Evolutionary conservation across 495 filamentous ascomycete species (phyloP).

Genomic region (Thozetella sp.): DNA sequence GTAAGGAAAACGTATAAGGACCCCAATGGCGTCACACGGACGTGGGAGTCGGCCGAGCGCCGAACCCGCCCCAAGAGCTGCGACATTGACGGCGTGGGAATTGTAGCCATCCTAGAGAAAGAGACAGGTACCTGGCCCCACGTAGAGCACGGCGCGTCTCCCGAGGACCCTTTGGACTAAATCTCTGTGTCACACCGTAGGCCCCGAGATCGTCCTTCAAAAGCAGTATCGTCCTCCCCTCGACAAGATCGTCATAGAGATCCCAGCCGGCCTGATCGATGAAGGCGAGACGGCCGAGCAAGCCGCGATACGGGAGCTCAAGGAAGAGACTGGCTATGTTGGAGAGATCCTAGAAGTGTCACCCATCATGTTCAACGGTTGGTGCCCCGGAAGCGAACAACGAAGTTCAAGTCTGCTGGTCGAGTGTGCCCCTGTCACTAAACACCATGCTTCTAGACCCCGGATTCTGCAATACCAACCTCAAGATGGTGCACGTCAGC

Average conservation of each 20-base stretch:
- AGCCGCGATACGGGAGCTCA: constrained; percentile 85
- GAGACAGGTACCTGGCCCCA: constrained; percentile 37
- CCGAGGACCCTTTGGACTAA: background rate
- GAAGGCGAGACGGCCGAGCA: constrained; percentile 76
- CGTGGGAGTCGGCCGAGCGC: constrained; percentile 83
- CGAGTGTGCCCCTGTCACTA: background rate
- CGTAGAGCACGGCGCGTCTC: background rate
- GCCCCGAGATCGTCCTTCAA: constrained; percentile 78
- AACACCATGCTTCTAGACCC: constrained; percentile 36
- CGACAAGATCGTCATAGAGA: constrained; percentile 75
- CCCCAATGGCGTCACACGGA: constrained; percentile 66
- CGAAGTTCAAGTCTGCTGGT: background rate
- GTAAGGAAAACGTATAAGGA: constrained; percentile 72
- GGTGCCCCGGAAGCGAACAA: constrained; percentile 8
- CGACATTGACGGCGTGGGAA: constrained; percentile 87
- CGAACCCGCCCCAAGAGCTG: constrained; percentile 68
- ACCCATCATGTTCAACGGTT: constrained; percentile 85
- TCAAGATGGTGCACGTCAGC: constrained; percentile 79
- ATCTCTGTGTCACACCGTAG: constrained; percentile 18
- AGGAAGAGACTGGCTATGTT: constrained; percentile 92
- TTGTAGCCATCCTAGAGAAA: constrained; percentile 82
- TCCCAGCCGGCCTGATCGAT: constrained; percentile 87
- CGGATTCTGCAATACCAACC: constrained; percentile 89
- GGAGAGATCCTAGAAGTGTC: constrained; percentile 68
- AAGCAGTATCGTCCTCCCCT: constrained; percentile 89